Evolutionary conservation across 2,329 filamentous ascomycete genomes (phyloP).

Genomic region (Exophiala dermatitidis): DNA sequence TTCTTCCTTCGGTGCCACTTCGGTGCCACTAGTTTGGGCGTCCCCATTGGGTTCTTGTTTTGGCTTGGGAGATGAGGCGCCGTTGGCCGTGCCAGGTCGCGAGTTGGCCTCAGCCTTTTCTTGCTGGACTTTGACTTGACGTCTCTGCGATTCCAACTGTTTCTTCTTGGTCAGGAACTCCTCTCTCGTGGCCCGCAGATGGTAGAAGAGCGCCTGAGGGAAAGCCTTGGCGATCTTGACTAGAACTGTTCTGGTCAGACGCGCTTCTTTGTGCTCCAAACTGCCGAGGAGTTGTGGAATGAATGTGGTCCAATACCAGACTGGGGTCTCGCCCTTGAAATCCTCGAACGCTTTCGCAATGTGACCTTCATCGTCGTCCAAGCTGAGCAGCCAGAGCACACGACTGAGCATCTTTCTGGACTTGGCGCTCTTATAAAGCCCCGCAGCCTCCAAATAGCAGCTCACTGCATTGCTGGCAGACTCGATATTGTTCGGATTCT

Average conservation of each 20-base stretch:
- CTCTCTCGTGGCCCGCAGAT: constrained; percentile 84
- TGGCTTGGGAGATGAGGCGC: constrained; percentile 36
- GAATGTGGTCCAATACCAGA: constrained; percentile 99
- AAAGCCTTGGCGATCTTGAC: constrained; percentile 93
- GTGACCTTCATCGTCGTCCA: constrained; percentile 79
- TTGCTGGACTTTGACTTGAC: constrained; percentile 17
- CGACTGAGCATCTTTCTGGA: constrained; percentile 87
- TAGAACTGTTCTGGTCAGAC: constrained; percentile 76
- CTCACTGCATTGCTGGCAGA: constrained; percentile 87
- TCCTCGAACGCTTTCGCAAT: constrained; percentile 84
- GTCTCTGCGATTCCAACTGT: constrained; percentile 26
- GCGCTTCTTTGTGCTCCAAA: constrained; percentile 77
- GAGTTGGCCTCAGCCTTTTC: constrained; percentile 24
- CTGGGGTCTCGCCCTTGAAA: constrained; percentile 93
- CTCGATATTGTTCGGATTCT: constrained; percentile 71
- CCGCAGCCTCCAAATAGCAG: constrained; percentile 91
- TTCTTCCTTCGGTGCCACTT: constrained; percentile 31
- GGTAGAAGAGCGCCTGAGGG: constrained; percentile 92
- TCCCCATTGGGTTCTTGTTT: constrained; percentile 50
- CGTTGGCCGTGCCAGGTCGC: constrained; percentile 39
- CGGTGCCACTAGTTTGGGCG: constrained; percentile 36
- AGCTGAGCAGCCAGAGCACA: constrained; percentile 88
- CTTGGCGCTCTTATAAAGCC: constrained; percentile 95
- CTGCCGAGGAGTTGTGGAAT: constrained; percentile 94
- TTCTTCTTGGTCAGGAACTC: constrained; percentile 92